Base-by-base conservation (phyloP, 306 rosid genomes). In the Boehmeria nivea region DNA sequence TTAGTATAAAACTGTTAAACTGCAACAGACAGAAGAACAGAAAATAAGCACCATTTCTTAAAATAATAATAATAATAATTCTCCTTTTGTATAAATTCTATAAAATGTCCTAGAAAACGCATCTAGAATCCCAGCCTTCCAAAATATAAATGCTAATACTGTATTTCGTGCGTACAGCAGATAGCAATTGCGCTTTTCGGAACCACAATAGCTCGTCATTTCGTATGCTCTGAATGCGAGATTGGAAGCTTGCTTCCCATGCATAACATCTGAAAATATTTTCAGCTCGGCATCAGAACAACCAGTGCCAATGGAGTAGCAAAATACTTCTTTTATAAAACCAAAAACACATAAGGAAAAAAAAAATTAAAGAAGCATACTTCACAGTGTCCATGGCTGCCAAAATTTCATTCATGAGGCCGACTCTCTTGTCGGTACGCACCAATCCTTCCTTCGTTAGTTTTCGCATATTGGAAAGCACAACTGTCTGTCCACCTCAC, bases 301-400 rank as follows among this genome's bases (percentile, higher is more conserved):
- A 54, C 54, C 2, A 38, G 11, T 38, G 47, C 57, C 37, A 71
- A 36, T 6, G 33, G 16, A 26, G 27, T 44, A 4, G 17, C 10
- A 3, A 40, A 40, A 40, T 14, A 5, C 38, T 33, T 33, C 5
- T 5, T 33, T 33, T 4, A 33, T 33, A 11, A 11, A 5, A 33
- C 11, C 11, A 4, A 4, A 40, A 40, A 40, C 12, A 8, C 45
- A 40, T 39, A 45, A 37, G 44, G 27, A 21, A 20, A n/a, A 69
- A 12, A 24, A 2, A 27, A 58, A 64, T 23, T 16, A 4, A 50
- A 13, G 28, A 54, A 49, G 38, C 86, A 47, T 89, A 89, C 97
- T 89, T 89, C 64, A 86, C 81, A 13, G 87, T 79, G 61, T 89
- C 95, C 97, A 86, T 89, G 65, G 97, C 94, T 26, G 83, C 59